phyloP scores from a whole-genome alignment of 371 early-diverging fungal genomes.

The Mucor indicus region DNA sequence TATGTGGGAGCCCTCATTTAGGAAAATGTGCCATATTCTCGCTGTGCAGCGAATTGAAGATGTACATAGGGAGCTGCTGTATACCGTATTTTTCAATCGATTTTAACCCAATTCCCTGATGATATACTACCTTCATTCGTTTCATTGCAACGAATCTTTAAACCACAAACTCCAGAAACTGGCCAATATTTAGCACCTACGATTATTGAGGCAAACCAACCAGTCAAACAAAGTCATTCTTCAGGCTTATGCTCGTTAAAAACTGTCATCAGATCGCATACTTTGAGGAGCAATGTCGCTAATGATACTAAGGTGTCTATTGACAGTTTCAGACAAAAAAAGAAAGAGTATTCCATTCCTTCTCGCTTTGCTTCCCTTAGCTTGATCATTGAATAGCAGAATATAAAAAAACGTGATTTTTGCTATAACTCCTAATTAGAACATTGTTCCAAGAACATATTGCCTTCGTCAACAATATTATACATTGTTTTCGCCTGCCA shows the following conservation, averaged over 20 bases:
- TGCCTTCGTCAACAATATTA: slow-evolving; percentile 11
- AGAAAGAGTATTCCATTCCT: slow-evolving; percentile 9
- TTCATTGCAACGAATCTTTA: slow-evolving; percentile 6
- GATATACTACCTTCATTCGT: slow-evolving; percentile 5
- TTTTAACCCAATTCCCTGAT: slow-evolving; percentile 7
- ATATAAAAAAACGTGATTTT: slow-evolving; percentile 6
- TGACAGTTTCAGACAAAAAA: slow-evolving; percentile 9
- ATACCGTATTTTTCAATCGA: slow-evolving; percentile 11
- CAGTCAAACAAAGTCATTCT: slow-evolving; percentile 10
- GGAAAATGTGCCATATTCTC: slow-evolving; percentile 5
- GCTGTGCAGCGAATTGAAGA: slow-evolving; percentile 6
- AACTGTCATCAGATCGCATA: slow-evolving; percentile 12
- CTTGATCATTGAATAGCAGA: slow-evolving; percentile 9
- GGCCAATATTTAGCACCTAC: slow-evolving; percentile 7
- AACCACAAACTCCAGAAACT: slow-evolving; percentile 6
- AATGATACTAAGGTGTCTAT: slow-evolving; percentile 7
- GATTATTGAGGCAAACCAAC: slow-evolving; percentile 11
- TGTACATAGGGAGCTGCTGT: slow-evolving; percentile 8
- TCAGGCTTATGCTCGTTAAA: slow-evolving; percentile 12
- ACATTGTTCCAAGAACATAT: slow-evolving; percentile 5
- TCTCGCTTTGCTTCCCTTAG: slow-evolving; percentile 9
- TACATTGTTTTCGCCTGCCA: slow-evolving; percentile 12
- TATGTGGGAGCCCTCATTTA: slow-evolving; percentile 11
- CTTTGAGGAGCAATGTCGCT: slow-evolving; percentile 3
- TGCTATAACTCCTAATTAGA: slow-evolving; percentile 8